Evolutionary conservation across 1,284 basidiomycete genomes (phyloP), one percentile per base, ranked within the genome.

Genomic region (Cryptococcus deneoformans): DNA sequence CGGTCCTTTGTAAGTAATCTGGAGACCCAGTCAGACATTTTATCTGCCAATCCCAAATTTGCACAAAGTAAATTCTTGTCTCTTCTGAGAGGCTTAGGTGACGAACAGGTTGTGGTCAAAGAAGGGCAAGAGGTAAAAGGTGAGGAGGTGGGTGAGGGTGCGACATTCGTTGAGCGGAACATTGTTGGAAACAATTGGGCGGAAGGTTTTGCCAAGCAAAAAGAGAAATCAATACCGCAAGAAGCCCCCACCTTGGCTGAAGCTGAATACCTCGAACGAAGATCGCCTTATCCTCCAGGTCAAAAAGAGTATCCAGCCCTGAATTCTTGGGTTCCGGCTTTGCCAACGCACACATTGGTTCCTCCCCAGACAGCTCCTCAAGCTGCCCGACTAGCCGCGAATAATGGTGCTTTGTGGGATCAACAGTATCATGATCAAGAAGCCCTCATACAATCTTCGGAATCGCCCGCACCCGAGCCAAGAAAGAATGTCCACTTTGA

Each of bases 51-150:
- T 70, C 85, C 87, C 46, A 97, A 97, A 75, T 92, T 98, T 72
- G 83, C 86, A 72, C 85, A 93, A 52, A 94, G 91, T 75, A 82
- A 86, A 62, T 98, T 98, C 73, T 82, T 97, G 80, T 82, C 83
- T 16, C 82, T 98, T 35, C 93, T 97, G 88, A 84, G 84, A 53
- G 87, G 90, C 67, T 78, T 98, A 46, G 83, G 91, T 29, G 90
- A 94, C 73, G 85, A 86, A 11, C 84, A 89, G 66, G 83, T 93
- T n/a, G 84, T 88, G 8, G 87, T 96, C 1, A 85, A 92, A 57
- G 91, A 79, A 55, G 76, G 76, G 36, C 64, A 69, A 50, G 66
- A 16, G 12, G n/a, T n/a, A n/a, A n/a, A n/a, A n/a, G n/a, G n/a
- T n/a, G n/a, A n/a, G n/a, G n/a, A 66, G 36, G 71, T 76, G 3